Base-by-base conservation (phyloP, 2,329 filamentous ascomycete species). In the Graphiopsis chlorocephala region DNA sequence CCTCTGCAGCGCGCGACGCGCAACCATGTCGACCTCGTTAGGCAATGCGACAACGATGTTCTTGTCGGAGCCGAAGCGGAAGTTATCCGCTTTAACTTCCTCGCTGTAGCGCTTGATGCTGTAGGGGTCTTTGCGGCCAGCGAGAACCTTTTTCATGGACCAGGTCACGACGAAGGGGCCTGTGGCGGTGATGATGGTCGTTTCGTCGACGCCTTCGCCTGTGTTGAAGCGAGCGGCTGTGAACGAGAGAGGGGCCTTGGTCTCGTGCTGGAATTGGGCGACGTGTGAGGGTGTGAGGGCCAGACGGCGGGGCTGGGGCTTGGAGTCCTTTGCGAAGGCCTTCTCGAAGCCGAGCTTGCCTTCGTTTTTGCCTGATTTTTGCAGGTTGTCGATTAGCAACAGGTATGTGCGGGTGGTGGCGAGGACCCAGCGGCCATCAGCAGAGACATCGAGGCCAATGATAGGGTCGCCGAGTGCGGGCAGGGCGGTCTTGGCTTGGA, bases 301-400 rank as follows among this genome's bases (percentile, higher is more conserved):
- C 12, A 99, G 87, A 70, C 95, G 92, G 63, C 92, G 90, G 38
- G 95, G 95, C 72, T 96, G 92, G 1, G 95, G 95, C 78, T 99
- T 99, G 23, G 89, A 86, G 75, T 97, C 93, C 70, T 96, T 96
- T 3, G 91, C 88, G 73, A 99, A 99, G 0, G 92, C 83, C 76
- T 91, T 93, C 79, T 99, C 93, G 74, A 99, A 99, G 1, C 95
- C 95, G n/a, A 99, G 88, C 79, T 97, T 97, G 75, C 95, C 95
- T 75, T 95, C 92, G 69, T 98, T 96, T 84, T 97, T 98, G 76
- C 95, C 95, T 0, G 89, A 86, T 75, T 95, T 93, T 75, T 99
- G 95, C 71, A 94, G 80, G 0, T 93, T 88, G 74, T 99, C 95
- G 68, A 99, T 92, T 67, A 99, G 89, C 8, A 99, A 86, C 14